Evolutionary conservation across 768 basidiomycete species (phyloP).

Genomic region (Leccinum subgranulosum): DNA sequence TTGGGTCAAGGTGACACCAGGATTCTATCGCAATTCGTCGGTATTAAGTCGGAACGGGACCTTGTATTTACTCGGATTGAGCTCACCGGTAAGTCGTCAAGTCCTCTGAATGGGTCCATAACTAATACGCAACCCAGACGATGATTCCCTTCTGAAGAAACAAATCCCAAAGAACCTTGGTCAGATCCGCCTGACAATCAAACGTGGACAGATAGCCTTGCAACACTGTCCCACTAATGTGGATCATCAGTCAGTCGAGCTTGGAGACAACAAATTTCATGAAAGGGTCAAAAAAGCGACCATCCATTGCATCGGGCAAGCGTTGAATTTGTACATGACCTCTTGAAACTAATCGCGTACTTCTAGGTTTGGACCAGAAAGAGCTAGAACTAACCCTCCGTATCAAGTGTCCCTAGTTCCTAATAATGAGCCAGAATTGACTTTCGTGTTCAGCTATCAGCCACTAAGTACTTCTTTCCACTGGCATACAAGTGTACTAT

Average conservation of each 20-base stretch:
- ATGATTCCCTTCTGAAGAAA: constrained; percentile 15
- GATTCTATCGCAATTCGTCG: neutral
- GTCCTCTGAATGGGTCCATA: neutral
- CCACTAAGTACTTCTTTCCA: neutral
- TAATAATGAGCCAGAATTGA: neutral
- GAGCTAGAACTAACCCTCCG: neutral
- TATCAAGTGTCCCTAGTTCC: neutral
- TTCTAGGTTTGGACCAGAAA: neutral
- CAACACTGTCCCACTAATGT: neutral
- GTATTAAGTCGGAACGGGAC: neutral
- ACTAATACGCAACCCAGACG: constrained; percentile 11
- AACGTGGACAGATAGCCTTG: neutral
- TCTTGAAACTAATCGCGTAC: neutral
- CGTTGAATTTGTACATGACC: neutral
- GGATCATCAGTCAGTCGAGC: neutral
- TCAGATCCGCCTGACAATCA: constrained; percentile 11
- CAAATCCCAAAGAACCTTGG: constrained; percentile 9
- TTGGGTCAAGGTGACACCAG: neutral
- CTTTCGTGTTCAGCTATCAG: neutral
- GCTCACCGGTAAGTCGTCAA: neutral
- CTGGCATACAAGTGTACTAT: neutral
- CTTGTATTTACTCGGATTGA: neutral
- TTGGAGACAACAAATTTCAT: neutral
- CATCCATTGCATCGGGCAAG: neutral
- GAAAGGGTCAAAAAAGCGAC: neutral